phyloP scores from a whole-genome alignment of 2,329 filamentous ascomycete genomes.

The Phialocephala sp. region DNA sequence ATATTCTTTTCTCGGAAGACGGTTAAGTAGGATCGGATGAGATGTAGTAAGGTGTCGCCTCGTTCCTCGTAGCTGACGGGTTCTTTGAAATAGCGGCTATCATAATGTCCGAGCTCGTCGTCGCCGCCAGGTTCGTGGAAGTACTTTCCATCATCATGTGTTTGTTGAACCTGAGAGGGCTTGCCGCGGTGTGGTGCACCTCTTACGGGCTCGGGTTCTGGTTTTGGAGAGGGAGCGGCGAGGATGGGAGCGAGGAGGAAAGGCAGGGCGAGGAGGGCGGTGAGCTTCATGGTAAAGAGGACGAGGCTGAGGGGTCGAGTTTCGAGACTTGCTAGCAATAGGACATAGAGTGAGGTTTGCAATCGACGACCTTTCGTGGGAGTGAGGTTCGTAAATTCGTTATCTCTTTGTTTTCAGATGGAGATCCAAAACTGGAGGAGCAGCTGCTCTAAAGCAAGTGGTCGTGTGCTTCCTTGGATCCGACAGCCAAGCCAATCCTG shows the following conservation, averaged over 20 bases:
- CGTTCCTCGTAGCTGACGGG: constrained; percentile 69
- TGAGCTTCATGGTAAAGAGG: constrained; percentile 27
- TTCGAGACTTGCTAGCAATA: not conserved
- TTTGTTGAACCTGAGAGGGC: not conserved
- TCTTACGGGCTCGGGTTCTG: not conserved
- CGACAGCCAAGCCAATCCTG: constrained; percentile 4
- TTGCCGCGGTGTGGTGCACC: constrained; percentile 1
- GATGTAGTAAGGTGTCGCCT: constrained; percentile 67
- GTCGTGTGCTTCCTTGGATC: not conserved
- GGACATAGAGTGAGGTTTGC: not conserved
- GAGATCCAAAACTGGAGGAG: not conserved
- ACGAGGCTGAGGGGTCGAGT: constrained; percentile 3
- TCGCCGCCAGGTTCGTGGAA: constrained; percentile 62
- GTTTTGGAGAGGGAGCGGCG: constrained; percentile 17
- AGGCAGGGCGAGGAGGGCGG: constrained; percentile 21
- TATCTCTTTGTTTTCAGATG: not conserved
- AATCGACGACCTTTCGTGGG: not conserved
- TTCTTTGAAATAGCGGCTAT: constrained; percentile 71
- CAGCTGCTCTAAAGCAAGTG: not conserved
- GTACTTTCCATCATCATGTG: constrained; percentile 37
- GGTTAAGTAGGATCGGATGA: constrained; percentile 76
- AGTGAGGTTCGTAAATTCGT: not conserved
- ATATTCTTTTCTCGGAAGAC: constrained; percentile 67
- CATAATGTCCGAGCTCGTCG: constrained; percentile 73
- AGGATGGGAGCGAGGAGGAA: constrained; percentile 26